Base-by-base conservation (phyloP, 805 yeast species). In the Kodamaea neixiangensis region DNA sequence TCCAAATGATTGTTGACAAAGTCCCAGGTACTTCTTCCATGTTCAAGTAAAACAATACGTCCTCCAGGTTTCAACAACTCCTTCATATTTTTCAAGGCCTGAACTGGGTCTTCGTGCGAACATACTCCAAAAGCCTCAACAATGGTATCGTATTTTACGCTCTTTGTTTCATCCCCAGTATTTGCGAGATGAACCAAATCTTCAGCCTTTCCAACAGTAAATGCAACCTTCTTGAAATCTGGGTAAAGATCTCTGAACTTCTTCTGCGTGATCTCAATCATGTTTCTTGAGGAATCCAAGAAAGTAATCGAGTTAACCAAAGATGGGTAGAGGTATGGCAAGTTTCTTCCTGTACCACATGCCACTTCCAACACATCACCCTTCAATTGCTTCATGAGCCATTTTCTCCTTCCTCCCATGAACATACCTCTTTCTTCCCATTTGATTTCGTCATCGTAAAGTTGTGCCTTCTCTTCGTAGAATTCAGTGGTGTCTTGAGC, bases 281-380 rank as follows among this genome's bases (percentile, higher is more conserved):
- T 94, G 51, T 86, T 83, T 42, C 75, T 65, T 0, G 97, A 87
- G 1, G 97, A 80, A 66, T 94, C 99, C 44, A 92, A 69, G 59
- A 88, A 89, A 0, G 98, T 93, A 35, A 89, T 79, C 0, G 97
- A 87, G 44, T 79, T 76, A 25, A 93, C 71, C 21, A 73, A 64
- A 1, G 79, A 75, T 17, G 84, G 79, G 48, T 85, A 78, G 58
- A 90, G 69, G 64, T 86, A 92, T 44, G 86, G 84, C 50, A 93
- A 79, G 64, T 94, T 94, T 67, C 98, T 79, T 5, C 99, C 98
- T 0, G 99, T 94, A 52, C 99, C 99, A 63, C 96, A 89, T 0
- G 97, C 86, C 9, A 93, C 94, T 67, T 94, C 99, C 50, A 94
- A 72, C 1, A 91, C 97, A 64, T 94, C 97, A 18, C 99, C 99